Base-by-base conservation (phyloP, 345 rosid species). In the Euphorbia tirucalli region DNA sequence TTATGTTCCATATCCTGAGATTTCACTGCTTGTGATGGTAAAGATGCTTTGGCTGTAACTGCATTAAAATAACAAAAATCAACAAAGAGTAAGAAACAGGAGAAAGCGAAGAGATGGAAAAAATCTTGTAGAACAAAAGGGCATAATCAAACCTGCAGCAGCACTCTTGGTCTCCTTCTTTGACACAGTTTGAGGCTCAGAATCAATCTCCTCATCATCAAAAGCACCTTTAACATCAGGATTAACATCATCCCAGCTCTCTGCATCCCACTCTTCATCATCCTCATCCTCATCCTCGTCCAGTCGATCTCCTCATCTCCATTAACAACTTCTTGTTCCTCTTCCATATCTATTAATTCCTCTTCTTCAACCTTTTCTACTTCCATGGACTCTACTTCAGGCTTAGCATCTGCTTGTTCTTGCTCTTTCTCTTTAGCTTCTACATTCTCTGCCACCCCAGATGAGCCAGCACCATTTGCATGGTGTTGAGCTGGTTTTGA, bases 231-330 rank as follows among this genome's bases (percentile, higher is more conserved):
- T 92, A 55, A 92, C 77, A 66, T 83, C 83, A 71, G 90, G 85
- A 83, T 84, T 87, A 66, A 95, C 83, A 74, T 84, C 90, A 85
- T 95, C 99, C 99, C 96, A 95, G 78, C 88, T 92, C 81, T 95
- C 92, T 50, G 91, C 93, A 83, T 95, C 99, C 97, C 99, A 95
- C 70, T 88, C 98, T 57, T 85, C 93, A 15, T 83, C 94, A n/a
- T 79, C 93, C 0, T 89, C 97, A 35, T 87, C 97, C 74, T 92
- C 97, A 69, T 86, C 93, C 61, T 70, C 69, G n/a, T n/a, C n/a
- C n/a, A n/a, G 48, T 78, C 92, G 75, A 85, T 86, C 73, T 81
- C 94, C 77, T 79, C 82, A 50, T 69, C 76, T 46, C 46, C 84
- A 75, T 78, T 84, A 73, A 80, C 71, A 78, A 72, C 77, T 78